Percentiles rank a stretch among this genome's conserved stretches.
These are phyloP conservation scores for Suillus discolor DNA, from an alignment of 768 basidiomycete species.

Conservation along the genomic window DNA sequence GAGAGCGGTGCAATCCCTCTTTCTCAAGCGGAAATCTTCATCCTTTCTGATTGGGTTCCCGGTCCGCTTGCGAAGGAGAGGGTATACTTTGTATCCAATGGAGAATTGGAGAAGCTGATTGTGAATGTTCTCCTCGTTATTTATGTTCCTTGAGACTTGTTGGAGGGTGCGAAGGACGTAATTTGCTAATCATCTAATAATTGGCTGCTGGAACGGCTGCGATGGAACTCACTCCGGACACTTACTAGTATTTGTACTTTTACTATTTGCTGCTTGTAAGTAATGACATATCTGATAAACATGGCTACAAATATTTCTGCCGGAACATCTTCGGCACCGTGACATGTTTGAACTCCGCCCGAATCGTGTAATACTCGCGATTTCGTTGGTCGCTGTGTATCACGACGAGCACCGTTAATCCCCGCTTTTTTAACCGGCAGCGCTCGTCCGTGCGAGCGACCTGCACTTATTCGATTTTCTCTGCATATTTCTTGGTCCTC, in stretches of 20 bases:
- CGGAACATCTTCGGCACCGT: slow-evolving; percentile 6
- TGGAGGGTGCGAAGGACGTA: not conserved
- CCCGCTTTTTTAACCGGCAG: slow-evolving; percentile 19
- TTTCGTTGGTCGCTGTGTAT: slow-evolving; percentile 38
- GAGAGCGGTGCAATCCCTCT: slow-evolving; percentile 70
- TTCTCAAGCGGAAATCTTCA: slow-evolving; percentile 59
- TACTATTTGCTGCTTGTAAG: slow-evolving; percentile 8
- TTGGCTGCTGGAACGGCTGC: slow-evolving; percentile 5
- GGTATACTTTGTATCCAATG: slow-evolving; percentile 67
- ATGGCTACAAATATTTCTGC: not conserved
- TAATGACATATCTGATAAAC: not conserved
- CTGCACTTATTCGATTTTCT: slow-evolving; percentile 24
- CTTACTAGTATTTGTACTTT: slow-evolving; percentile 1
- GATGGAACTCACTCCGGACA: not conserved
- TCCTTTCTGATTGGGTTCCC: slow-evolving; percentile 56
- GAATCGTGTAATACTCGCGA: slow-evolving; percentile 17
- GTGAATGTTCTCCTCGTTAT: slow-evolving; percentile 77
- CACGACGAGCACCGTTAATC: slow-evolving; percentile 43
- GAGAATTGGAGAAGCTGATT: slow-evolving; percentile 70
- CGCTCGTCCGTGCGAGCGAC: slow-evolving; percentile 14
- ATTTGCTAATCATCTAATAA: slow-evolving; percentile 5
- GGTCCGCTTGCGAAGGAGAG: slow-evolving; percentile 60
- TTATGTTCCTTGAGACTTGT: slow-evolving; percentile 54
- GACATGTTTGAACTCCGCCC: slow-evolving; percentile 23
- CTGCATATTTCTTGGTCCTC: slow-evolving; percentile 22